These are phyloP conservation scores for Chrysanthemum lavandulifolium DNA, from an alignment of 129 eudicot species.

Conservation along the genomic window DNA sequence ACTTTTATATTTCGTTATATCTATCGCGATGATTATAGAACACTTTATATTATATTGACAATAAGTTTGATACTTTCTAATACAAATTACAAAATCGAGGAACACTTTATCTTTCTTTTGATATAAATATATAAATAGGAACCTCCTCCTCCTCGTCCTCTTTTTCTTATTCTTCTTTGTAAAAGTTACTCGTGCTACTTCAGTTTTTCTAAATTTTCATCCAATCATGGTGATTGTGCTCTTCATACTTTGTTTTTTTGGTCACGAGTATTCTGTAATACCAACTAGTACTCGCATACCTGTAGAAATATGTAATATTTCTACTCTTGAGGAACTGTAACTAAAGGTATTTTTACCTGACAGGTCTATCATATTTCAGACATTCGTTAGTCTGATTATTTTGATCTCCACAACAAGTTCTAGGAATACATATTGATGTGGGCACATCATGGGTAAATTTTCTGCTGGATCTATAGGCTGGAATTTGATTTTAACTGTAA, in stretches of 20 bases:
- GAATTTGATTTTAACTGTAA: conserved; percentile 47
- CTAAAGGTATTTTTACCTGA: conserved; percentile 17
- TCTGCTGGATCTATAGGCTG: conserved; percentile 54
- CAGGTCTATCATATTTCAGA: neutral
- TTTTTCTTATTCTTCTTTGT: conserved; percentile 31
- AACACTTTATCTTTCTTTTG: too few species aligned
- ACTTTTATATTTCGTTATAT: too few species aligned
- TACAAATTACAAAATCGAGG: too few species aligned
- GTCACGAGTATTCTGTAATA: conserved; percentile 69
- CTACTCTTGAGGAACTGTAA: conserved; percentile 74
- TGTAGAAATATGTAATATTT: conserved; percentile 59
- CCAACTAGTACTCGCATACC: conserved; percentile 73
- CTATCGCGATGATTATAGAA: too few species aligned
- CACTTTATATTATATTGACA: too few species aligned
- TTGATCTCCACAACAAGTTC: conserved; percentile 17
- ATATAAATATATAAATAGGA: too few species aligned
- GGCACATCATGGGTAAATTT: conserved; percentile 43
- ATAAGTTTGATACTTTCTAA: too few species aligned
- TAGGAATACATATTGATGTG: conserved; percentile 24
- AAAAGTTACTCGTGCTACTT: conserved; percentile 30
- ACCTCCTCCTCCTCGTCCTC: too few species aligned
- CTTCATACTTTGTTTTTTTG: conserved; percentile 4
- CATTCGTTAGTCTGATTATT: neutral
- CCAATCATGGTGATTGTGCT: conserved; percentile 19
- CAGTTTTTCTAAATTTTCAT: neutral